Evolutionary conservation across 2,329 filamentous ascomycete species (phyloP).

Genomic region (Zarea fungicola): DNA sequence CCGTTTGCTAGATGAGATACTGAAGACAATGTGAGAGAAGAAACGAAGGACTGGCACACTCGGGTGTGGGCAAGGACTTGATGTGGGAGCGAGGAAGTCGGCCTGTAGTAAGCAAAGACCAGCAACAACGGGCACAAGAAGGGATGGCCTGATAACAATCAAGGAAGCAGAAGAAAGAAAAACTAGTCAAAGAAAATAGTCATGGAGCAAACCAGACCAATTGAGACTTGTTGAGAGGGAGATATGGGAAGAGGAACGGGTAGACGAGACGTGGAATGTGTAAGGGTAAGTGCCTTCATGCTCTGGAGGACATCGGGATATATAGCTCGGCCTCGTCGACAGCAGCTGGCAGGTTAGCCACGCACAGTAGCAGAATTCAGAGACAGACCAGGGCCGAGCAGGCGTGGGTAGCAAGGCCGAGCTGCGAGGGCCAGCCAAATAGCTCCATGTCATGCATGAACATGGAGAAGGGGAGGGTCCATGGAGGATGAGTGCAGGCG

Average conservation of each 20-base stretch:
- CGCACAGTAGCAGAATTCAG: background rate
- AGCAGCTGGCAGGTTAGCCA: background rate
- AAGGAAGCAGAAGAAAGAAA: slow-evolving; percentile 1
- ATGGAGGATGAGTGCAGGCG: slow-evolving; percentile 20
- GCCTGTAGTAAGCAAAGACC: background rate
- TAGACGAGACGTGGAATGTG: background rate
- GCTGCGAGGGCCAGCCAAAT: background rate
- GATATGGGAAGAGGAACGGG: background rate
- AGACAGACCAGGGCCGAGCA: background rate
- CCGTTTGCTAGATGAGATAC: too few relatives aligned
- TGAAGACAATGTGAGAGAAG: too few relatives aligned
- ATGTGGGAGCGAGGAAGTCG: too few relatives aligned
- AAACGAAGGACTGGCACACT: too few relatives aligned
- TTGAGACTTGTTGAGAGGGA: background rate
- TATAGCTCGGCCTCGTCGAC: background rate
- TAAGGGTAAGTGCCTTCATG: background rate
- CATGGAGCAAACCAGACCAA: background rate
- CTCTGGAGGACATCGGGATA: slow-evolving; percentile 11
- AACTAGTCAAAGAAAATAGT: too few relatives aligned
- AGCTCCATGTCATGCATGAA: slow-evolving; percentile 31
- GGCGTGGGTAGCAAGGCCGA: background rate
- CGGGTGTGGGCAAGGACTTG: too few relatives aligned
- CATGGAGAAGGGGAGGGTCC: slow-evolving; percentile 33
- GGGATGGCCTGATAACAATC: background rate
- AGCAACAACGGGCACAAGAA: background rate